A percentile compares a stretch with the other conserved stretches of the same genome.
phyloP scores from a whole-genome alignment of 257 asterid genomes.

The Nicotiana attenuata region DNA sequence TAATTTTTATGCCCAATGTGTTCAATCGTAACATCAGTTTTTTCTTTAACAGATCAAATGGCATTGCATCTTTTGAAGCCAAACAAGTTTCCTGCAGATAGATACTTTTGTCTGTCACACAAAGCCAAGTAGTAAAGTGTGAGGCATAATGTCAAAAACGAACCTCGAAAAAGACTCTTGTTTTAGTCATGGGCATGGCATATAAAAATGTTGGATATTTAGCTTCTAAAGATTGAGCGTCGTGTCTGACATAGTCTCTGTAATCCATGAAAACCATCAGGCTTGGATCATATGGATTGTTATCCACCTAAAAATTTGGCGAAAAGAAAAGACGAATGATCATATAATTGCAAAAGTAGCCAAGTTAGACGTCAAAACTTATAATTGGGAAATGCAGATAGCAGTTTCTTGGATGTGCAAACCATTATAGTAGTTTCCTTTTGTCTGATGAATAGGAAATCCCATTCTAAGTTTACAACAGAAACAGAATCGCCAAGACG shows the following conservation, averaged over 20 bases:
- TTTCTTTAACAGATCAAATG: conserved; percentile 70
- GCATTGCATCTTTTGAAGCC: conserved; percentile 97
- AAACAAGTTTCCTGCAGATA: conserved; percentile 82
- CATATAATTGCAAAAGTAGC: background rate
- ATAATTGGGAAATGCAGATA: background rate
- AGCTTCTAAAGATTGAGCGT: conserved; percentile 50
- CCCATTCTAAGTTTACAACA: background rate
- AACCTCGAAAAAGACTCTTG: conserved; percentile 95
- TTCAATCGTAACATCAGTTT: conserved; percentile 84
- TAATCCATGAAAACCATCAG: conserved; percentile 99
- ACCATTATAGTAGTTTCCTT: background rate
- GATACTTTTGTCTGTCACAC: conserved; percentile 6
- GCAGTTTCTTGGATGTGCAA: background rate
- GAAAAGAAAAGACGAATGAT: background rate
- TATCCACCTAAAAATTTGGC: conserved; percentile 57
- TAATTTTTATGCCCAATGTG: conserved; percentile 76
- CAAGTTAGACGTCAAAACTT: background rate
- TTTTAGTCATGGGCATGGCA: conserved; percentile 85
- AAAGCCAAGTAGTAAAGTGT: background rate
- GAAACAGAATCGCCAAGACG: background rate
- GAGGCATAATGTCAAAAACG: background rate
- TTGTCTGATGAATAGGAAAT: background rate
- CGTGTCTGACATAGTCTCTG: conserved; percentile 57
- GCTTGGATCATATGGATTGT: conserved; percentile 86
- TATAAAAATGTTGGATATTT: conserved; percentile 94